Conservation (phyloP, 1,139 yeast species). For the Suhomyces chickasaworum region DNA sequence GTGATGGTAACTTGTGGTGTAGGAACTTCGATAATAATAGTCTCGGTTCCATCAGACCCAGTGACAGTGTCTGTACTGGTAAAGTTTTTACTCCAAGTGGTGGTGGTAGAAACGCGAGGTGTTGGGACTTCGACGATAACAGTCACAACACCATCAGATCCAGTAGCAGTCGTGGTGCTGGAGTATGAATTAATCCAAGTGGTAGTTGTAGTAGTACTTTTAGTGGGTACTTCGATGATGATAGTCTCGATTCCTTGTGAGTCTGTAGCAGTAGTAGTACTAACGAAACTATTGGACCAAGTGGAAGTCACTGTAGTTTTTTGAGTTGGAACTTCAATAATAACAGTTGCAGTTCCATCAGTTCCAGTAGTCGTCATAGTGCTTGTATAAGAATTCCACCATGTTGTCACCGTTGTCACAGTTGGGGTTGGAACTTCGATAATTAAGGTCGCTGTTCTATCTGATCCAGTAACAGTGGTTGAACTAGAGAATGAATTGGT, state of each 20-base stretch:
- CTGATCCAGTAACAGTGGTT: slow-evolving; percentile 13
- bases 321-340: slow-evolving; percentile 21
- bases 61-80: slow-evolving; percentile 12
- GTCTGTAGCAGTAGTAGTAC: slow-evolving; percentile 15
- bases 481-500: slow-evolving; percentile 2
- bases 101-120: too few relatives aligned
- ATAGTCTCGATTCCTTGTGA: slow-evolving; percentile 16
- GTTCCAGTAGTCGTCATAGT: slow-evolving; percentile 14
- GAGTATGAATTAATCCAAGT: too few relatives aligned
- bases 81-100: background rate
- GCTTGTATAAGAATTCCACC: slow-evolving; percentile 12
- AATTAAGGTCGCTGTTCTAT: slow-evolving; percentile 19
- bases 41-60: slow-evolving; percentile 18
- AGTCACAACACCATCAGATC: too few relatives aligned
- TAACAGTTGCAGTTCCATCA: slow-evolving; percentile 19
- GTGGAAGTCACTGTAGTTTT: slow-evolving; percentile 13
- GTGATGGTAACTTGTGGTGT: slow-evolving; percentile 16
- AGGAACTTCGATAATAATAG: slow-evolving; percentile 22
- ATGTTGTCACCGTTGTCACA: slow-evolving; percentile 15
- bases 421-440: slow-evolving; percentile 23
- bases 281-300: slow-evolving; percentile 8
- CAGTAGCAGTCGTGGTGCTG: too few relatives aligned
- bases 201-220: too few relatives aligned
- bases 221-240: too few relatives aligned
- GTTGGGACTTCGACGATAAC: too few relatives aligned